Evolutionary conservation across 2,329 filamentous ascomycete species (phyloP), one percentile per base, ranked within the genome.

Genomic region (Didymella pinodella): DNA sequence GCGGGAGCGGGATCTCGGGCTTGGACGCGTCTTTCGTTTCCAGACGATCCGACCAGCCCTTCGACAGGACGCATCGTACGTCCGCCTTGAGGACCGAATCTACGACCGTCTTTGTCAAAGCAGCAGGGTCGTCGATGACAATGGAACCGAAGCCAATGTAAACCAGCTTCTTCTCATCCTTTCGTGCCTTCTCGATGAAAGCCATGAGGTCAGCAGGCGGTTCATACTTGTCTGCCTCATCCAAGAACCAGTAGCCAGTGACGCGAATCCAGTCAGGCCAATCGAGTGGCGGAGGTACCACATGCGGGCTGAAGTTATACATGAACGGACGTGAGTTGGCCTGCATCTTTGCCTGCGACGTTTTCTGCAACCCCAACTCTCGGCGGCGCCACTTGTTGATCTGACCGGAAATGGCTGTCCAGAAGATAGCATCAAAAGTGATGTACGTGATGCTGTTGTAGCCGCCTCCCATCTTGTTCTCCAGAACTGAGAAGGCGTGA

Each of bases 61-160:
- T 98, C 44, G 92, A 96, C 10, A 99, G 81, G 61, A 99, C 93
- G 75, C 95, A 98, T 61, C 94, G 89, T 5, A 99, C 93, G 69
- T 96, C 95, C 2, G 95, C 92, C 75, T 93, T 96, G 48, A 89
- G 79, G 0, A 99, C 93, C 0, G 93, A 93, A 61, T 97, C 92
- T 38, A 98, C 89, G 6, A 99, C 91, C n/a, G 94, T 93, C 68
- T 90, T 88, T 7, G 93, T 98, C 80, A 99, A 86, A 65, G 92
- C 92, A 56, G 86, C 88, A 3, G 94, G 92, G 72, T 99, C 92
- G 2, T 90, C 88, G 29, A 99, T 93, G 20, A 97, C 92, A 65
- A 99, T 97, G 4, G 93, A 97, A 2, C 95, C 95, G 71, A 99
- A 99, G 0, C 95, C 95, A 47, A 99, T 93, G 65, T 99, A 99